Base-by-base conservation (phyloP, 208 protist genomes). In the Leptomonas pyrrhocoris region DNA sequence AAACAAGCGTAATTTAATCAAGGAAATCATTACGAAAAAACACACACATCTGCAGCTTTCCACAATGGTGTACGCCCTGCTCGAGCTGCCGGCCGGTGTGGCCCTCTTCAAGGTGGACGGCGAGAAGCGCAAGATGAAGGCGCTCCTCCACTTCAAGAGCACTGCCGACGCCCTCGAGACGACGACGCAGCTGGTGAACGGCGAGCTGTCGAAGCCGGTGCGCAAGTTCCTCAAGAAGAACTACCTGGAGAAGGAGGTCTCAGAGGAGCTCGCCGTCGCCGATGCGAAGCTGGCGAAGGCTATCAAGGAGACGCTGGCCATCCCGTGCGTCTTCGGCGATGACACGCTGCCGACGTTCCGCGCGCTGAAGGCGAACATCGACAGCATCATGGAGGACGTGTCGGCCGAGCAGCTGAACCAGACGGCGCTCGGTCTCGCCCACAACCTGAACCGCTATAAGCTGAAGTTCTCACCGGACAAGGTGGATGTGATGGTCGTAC, bases 401-500 rank as follows among this genome's bases (percentile, higher is more conserved):
- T 85, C 80, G n/a, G 63, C 88, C n/a, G 83, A 89, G 68, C 95
- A 98, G 76, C 57, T 99, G 34, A 95, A 91, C 51, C 86, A 96
- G 63, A 99, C 99, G 74, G 83, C 92, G 15, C 93, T 99, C 34
- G 99, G 99, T 92, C 86, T 99, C 1, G 92, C 98, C 27, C 99
- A 99, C 83, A 98, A 94, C 51, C 88, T 99, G 8, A 98, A 98
- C 62, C 91, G 99, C 69, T 99, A 99, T 87, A 99, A 99, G 85
- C 88, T 99, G 45, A 99, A 99, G 88, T 99, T 99, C 88, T 98
- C 92, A 28, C 98, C 99, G 8, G 98, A 99, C 77, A 99, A 99
- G 93, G 98, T 99, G 63, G 99, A 99, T 73, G 98, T 98, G 74
- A 99, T 99, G 99, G 99, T 99, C 54, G 98, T 99, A 56, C 98